phyloP scores from a whole-genome alignment of 2,329 filamentous ascomycete genomes.

The Grosmannia serpens region DNA sequence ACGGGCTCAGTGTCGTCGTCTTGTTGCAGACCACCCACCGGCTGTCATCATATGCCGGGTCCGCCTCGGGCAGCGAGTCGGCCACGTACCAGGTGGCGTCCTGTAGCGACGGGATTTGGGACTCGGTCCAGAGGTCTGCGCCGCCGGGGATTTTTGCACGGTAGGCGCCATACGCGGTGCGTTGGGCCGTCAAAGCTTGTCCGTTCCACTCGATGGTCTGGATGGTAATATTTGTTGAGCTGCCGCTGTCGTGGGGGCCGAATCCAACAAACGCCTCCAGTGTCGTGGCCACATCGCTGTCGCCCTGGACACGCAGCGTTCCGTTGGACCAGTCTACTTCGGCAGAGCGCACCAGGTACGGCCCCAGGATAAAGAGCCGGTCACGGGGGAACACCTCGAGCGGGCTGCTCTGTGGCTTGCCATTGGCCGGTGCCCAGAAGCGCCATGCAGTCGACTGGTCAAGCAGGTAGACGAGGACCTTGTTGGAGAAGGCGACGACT shows the following conservation, averaged over 20 bases:
- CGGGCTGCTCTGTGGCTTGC: conserved; percentile 18
- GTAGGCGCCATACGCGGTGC: conserved; percentile 32
- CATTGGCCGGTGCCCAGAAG: conserved; percentile 37
- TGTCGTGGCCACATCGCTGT: conserved; percentile 7
- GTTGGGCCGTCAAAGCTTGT: conserved; percentile 24
- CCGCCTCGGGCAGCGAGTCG: conserved; percentile 60
- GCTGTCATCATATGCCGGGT: conserved; percentile 53
- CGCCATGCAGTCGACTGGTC: conserved; percentile 42
- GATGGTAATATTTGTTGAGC: conserved; percentile 16
- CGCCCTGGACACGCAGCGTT: conserved; percentile 2
- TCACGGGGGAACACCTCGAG: conserved; percentile 29
- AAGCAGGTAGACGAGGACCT: conserved; percentile 37
- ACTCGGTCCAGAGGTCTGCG: conserved; percentile 20
- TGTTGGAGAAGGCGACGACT: conserved; percentile 35
- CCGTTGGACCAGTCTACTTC: conserved; percentile 19
- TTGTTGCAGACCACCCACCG: conserved; percentile 52
- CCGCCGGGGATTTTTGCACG: conserved; percentile 41
- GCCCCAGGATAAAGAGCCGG: conserved; percentile 44
- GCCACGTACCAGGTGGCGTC: conserved; percentile 32
- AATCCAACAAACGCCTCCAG: conserved; percentile 48
- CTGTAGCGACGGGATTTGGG: conserved; percentile 30
- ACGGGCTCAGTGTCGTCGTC: conserved; percentile 49
- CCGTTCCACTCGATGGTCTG: conserved; percentile 53
- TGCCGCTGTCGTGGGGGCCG: conserved; percentile 15
- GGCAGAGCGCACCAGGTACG: conserved; percentile 16